Evolutionary conservation across 75 land plant species (phyloP).

Genomic region (Picea sitchensis): DNA sequence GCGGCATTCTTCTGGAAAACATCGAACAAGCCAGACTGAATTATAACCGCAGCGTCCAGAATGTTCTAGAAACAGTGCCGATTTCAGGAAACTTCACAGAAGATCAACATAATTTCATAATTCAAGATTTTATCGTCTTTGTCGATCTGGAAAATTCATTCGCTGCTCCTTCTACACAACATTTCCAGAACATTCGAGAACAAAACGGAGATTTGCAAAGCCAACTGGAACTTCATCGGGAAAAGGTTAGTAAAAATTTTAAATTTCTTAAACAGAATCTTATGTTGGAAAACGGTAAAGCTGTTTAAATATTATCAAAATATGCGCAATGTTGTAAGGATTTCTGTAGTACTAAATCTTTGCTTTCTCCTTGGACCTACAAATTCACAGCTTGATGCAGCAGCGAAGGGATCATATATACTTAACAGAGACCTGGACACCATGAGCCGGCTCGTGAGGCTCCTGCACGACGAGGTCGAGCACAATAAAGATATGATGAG

Average conservation of each 20-base stretch:
- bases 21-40: constrained; percentile 22
- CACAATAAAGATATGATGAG: constrained; percentile 20
- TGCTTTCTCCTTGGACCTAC: neutral
- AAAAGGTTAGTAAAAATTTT: neutral
- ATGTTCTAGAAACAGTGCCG: neutral
- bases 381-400: constrained; percentile 35
- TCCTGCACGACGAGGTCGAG: constrained; percentile 46
- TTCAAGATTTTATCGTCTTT: neutral
- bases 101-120: neutral
- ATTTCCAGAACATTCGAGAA: neutral
- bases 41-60: constrained; percentile 15
- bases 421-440: constrained; percentile 54
- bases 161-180: neutral
- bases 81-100: neutral
- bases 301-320: too few relatives aligned
- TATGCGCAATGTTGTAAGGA: neutral
- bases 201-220: neutral
- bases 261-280: too few relatives aligned
- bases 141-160: neutral
- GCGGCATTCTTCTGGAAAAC: constrained; percentile 34
- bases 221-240: neutral
- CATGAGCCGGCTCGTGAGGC: constrained; percentile 48
- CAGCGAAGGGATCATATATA: constrained; percentile 52
- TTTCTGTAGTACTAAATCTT: neutral
- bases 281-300: neutral